These are phyloP conservation scores for Colletotrichum eleusines DNA, from an alignment of 2,329 filamentous ascomycete genomes.

Conservation along the genomic window DNA sequence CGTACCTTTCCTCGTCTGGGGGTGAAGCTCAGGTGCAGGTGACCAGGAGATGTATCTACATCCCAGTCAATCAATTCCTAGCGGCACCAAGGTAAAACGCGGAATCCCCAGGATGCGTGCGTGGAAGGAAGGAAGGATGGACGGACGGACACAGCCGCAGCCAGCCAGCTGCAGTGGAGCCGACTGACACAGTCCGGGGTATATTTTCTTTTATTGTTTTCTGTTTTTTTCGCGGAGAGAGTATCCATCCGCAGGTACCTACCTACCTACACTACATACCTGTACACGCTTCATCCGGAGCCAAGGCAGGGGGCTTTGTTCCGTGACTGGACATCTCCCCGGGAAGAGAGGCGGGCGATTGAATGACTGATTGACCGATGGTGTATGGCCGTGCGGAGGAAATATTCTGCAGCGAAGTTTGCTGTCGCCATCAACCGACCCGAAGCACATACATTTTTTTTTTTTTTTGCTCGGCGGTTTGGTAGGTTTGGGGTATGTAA, in stretches of 20 bases:
- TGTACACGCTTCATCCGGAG: no score
- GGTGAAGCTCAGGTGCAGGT: constrained; percentile 8
- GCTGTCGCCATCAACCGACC: constrained; percentile 7
- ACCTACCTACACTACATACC: no score
- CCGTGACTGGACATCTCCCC: neutral
- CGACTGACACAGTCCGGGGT: neutral
- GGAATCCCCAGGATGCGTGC: neutral
- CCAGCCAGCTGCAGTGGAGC: constrained; percentile 1
- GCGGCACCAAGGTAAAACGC: neutral
- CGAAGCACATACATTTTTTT: no score
- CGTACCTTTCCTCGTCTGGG: constrained; percentile 6
- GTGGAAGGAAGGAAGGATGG: no score
- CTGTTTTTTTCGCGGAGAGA: no score
- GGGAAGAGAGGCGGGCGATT: neutral
- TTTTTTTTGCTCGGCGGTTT: no score
- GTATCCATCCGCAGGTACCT: no score
- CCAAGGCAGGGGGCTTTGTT: no score
- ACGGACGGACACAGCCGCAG: constrained; percentile 17
- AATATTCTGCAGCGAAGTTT: constrained; percentile 3
- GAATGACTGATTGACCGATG: no score
- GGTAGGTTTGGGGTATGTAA: no score
- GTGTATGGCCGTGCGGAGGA: neutral
- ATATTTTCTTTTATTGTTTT: no score
- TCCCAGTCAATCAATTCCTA: neutral
- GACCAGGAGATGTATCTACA: constrained; percentile 15